Percentiles rank a stretch among this genome's conserved stretches.
phyloP scores from a whole-genome alignment of 1,284 basidiomycete species.

The Inonotus obliquus region DNA sequence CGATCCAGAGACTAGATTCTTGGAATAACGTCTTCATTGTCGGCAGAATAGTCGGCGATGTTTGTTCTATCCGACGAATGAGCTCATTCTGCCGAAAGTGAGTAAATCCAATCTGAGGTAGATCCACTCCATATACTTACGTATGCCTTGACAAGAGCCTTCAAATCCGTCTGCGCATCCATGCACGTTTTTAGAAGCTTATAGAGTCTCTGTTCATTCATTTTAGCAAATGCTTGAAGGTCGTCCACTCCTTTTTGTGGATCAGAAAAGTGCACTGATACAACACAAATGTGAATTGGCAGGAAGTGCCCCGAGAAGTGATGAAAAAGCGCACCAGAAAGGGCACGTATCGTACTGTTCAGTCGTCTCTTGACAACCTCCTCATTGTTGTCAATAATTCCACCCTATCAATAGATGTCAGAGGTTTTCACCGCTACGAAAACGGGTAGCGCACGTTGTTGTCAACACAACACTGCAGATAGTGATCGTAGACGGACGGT shows the following conservation, averaged over 20 bases:
- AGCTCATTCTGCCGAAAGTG: conserved; percentile 60
- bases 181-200: conserved; percentile 78
- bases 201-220: conserved; percentile 85
- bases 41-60: conserved; percentile 51
- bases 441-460: conserved; percentile 59
- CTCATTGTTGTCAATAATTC: conserved; percentile 78
- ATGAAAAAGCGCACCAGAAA: conserved; percentile 48
- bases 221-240: conserved; percentile 77
- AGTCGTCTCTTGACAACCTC: conserved; percentile 56
- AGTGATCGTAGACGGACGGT: conserved; percentile 60
- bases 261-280: conserved; percentile 58
- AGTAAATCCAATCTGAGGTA: neutral
- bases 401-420: conserved; percentile 52
- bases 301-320: conserved; percentile 1
- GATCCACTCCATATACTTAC: conserved; percentile 37
- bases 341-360: conserved; percentile 46
- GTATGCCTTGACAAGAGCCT: conserved; percentile 72
- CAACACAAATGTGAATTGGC: conserved; percentile 9
- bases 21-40: conserved; percentile 78
- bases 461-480: conserved; percentile 64
- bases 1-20: conserved; percentile 63
- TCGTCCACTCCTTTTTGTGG: conserved; percentile 74
- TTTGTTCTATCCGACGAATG: conserved; percentile 68
- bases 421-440: neutral
- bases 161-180: conserved; percentile 82